phyloP scores from a whole-genome alignment of 305 asterid species.

The Fraxinus dipetala region DNA sequence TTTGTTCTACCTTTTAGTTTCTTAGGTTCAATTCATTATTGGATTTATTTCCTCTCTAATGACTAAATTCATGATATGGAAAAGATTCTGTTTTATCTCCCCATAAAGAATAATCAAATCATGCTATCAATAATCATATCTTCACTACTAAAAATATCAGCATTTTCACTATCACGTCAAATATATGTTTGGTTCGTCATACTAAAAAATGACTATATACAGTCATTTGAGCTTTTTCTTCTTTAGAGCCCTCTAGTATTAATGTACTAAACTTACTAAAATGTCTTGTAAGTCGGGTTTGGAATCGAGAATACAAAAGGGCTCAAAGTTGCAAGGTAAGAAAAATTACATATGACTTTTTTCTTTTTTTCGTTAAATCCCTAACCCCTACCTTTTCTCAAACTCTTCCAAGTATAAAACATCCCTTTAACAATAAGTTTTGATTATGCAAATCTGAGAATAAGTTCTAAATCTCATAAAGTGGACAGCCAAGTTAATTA shows the following conservation, averaged over 20 bases:
- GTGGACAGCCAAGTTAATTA: constrained; percentile 16
- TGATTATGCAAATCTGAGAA: neutral
- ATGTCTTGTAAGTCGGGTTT: neutral
- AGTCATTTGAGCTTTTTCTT: neutral
- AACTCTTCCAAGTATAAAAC: neutral
- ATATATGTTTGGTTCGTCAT: neutral
- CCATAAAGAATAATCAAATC: constrained; percentile 7
- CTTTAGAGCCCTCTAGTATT: neutral
- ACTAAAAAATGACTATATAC: neutral
- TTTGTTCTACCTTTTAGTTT: constrained; percentile 14
- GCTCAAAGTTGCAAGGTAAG: neutral
- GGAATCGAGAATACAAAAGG: too few species aligned
- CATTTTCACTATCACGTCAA: neutral
- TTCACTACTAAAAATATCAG: neutral
- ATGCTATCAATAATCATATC: neutral
- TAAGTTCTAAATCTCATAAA: constrained; percentile 8
- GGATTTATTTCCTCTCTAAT: constrained; percentile 10
- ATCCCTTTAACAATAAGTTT: neutral
- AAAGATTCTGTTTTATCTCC: constrained; percentile 1
- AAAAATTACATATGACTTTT: too few species aligned
- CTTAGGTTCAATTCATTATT: constrained; percentile 21
- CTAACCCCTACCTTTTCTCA: neutral
- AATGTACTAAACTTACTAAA: neutral
- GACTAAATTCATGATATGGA: constrained; percentile 17
- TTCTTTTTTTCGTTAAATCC: neutral